Base-by-base conservation (phyloP, 345 rosid species). In the sweet orange (Citrus sinensis) region DNA sequence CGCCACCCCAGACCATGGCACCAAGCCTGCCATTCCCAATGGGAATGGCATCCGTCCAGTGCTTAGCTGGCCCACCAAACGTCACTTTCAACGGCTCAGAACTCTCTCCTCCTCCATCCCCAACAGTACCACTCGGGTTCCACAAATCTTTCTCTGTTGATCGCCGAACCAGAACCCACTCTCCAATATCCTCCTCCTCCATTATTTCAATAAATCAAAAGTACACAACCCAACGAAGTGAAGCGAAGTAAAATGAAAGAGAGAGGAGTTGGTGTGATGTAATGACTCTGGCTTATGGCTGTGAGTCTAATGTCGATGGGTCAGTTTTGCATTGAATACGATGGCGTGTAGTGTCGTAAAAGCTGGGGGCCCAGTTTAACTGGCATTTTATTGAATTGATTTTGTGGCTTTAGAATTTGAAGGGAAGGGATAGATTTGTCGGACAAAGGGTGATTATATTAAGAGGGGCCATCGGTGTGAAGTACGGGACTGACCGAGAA, bases 1-100 rank as follows among this genome's bases (percentile, higher is more conserved):
- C 91, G 9, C 97, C 97, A 67, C 98, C 99, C 98, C 97, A 94
- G 40, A 96, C 86, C 92, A 93, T 94, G 32, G 98, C 99, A 30
- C 97, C 99, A 27, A 96, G 80, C n/a, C 98, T 93, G 27, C 98
- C 98, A 85, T 96, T 96, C 0, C 97, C 97, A 32, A 94, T 88
- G 30, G 98, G 98, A 79, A 90, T 84, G 10, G 98, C 90, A 77
- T 94, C 98, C 24, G 97, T 94, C 97, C 98, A 96, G 78, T 88
- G 83, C 77, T 90, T 82, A 42, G 97, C 93, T 1, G 98, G 97
- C 70, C 86, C 97, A 69, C 60, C 67, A 73, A 94, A 96, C 7
- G 86, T 89, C 35, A 94, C 78, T 83, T 88, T 91, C 74, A 92
- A 80, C 10, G 94, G 90, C 80, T 70, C 81, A 8, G 91, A 83